A percentile compares a stretch with the other conserved stretches of the same genome.
Conservation (phyloP, 257 asterid species). For the Fraxinus americana region DNA sequence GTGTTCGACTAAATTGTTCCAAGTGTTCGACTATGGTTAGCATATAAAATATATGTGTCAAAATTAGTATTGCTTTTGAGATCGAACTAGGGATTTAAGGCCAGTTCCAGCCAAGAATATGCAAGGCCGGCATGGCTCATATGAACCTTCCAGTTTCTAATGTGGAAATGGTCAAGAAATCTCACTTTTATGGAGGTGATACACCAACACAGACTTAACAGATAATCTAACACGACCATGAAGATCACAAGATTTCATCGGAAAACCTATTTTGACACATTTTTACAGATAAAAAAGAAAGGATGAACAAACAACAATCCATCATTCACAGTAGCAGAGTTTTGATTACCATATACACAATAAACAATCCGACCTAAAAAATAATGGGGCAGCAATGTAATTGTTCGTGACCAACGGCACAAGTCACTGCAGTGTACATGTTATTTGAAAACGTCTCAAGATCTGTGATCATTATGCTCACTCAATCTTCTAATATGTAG, state of each 20-base stretch:
- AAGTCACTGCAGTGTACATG: neutral
- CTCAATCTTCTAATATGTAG: neutral
- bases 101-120: too few species aligned
- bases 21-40: too few species aligned
- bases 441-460: neutral
- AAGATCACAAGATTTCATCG: neutral
- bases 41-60: too few species aligned
- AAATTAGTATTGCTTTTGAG: neutral
- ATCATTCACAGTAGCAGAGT: neutral
- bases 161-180: too few species aligned
- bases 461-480: neutral
- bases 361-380: neutral
- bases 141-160: too few species aligned
- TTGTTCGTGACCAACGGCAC: neutral
- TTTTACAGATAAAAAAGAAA: neutral
- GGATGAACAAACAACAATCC: neutral
- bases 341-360: neutral
- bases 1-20: too few species aligned
- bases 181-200: neutral
- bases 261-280: too few species aligned
- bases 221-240: neutral
- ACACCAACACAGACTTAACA: neutral
- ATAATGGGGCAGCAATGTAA: neutral
- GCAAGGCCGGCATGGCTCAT: too few species aligned
- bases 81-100: neutral